Conservation (phyloP, 306 rosid genomes). For the Dicorynia guianensis region DNA sequence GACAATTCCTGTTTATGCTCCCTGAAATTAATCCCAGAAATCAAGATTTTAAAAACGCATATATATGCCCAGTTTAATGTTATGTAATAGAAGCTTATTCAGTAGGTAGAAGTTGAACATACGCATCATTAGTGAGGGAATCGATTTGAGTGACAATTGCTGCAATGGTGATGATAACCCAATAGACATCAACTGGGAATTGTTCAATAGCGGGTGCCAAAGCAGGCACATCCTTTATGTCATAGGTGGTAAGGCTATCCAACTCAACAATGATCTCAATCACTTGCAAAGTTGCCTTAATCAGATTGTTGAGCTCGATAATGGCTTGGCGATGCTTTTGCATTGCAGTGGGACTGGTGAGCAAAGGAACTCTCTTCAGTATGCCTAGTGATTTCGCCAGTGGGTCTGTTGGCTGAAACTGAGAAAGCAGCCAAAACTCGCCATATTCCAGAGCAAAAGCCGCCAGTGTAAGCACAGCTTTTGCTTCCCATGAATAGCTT, state of each 20-base stretch:
- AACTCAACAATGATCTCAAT: conserved; percentile 46
- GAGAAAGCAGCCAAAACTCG: conserved; percentile 64
- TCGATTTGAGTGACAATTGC: conserved; percentile 50
- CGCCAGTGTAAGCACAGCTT: conserved; percentile 59
- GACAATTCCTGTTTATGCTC: neutral
- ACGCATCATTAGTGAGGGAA: conserved; percentile 52
- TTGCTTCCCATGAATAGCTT: conserved; percentile 60
- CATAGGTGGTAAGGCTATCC: conserved; percentile 39
- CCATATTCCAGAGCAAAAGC: conserved; percentile 64
- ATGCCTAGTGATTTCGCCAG: conserved; percentile 54
- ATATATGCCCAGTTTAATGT: too few relatives aligned
- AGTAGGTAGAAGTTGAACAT: neutral
- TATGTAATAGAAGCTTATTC: too few relatives aligned
- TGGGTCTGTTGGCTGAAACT: conserved; percentile 39
- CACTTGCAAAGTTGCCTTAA: conserved; percentile 48
- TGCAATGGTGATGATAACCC: conserved; percentile 55
- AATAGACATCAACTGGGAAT: conserved; percentile 57
- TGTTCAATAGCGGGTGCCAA: conserved; percentile 46
- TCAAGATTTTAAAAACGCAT: neutral
- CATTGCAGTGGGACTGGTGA: conserved; percentile 38
- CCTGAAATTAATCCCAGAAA: neutral
- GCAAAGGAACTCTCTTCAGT: conserved; percentile 47
- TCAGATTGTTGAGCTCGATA: conserved; percentile 43
- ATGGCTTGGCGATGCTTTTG: conserved; percentile 41
- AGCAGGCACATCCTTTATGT: conserved; percentile 48